phyloP scores from a whole-genome alignment of 176 grass and related monocot genomes.

The Thinopyrum elongatum region DNA sequence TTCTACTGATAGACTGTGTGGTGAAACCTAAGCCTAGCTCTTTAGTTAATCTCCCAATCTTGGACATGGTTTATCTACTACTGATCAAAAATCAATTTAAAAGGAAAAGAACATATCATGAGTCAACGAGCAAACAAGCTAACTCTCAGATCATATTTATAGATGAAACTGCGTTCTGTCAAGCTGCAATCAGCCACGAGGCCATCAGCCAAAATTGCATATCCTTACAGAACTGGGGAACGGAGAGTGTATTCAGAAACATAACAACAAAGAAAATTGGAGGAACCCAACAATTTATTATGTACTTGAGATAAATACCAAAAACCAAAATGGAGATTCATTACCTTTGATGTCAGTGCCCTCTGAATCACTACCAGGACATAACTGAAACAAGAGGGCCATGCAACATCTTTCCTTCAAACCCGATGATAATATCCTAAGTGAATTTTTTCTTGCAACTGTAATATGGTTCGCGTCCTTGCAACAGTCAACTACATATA shows the following conservation, averaged over 20 bases:
- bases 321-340: too few species aligned
- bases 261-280: too few species aligned
- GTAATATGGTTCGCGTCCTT: constrained; percentile 63
- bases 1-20: too few species aligned
- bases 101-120: neutral
- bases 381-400: too few species aligned
- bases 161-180: neutral
- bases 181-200: neutral
- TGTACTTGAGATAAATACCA: too few species aligned
- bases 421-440: constrained; percentile 71
- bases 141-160: neutral
- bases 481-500: constrained; percentile 70
- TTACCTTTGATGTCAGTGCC: too few species aligned
- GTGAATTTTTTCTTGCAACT: constrained; percentile 56
- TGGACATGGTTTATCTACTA: neutral
- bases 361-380: too few species aligned
- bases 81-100: neutral
- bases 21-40: too few species aligned
- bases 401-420: constrained; percentile 68
- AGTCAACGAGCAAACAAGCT: neutral
- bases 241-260: too few species aligned
- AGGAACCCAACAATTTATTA: too few species aligned
- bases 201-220: neutral
- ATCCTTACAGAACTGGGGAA: neutral
- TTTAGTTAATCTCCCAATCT: too few species aligned